Conservation (phyloP, 202 grass and related monocot genomes). For the Zizania palustris region DNA sequence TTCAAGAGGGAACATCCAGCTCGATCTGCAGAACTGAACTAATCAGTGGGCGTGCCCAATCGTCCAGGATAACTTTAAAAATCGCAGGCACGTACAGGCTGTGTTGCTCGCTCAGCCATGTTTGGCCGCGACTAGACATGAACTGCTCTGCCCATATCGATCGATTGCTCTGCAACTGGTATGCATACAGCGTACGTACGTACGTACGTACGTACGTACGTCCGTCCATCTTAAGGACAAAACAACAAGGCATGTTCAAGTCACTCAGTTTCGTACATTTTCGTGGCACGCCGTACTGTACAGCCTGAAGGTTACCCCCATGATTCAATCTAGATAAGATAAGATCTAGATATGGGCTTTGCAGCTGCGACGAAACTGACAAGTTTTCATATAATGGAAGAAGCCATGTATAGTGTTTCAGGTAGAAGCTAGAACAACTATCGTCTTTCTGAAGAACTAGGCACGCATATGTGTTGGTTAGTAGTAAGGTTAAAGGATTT, state of each 20-base stretch:
- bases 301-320: slow-evolving; percentile 20
- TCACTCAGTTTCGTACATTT: slow-evolving; percentile 7
- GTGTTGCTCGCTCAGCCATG: slow-evolving; percentile 34
- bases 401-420: slow-evolving; percentile 21
- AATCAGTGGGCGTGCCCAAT: slow-evolving; percentile 14
- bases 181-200: no score
- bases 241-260: not conserved
- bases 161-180: not conserved
- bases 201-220: no score
- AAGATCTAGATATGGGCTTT: not conserved
- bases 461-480: not conserved
- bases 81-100: slow-evolving; percentile 2
- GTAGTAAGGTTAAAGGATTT: no score
- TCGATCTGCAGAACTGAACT: not conserved
- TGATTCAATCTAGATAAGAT: slow-evolving; percentile 14
- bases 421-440: slow-evolving; percentile 19
- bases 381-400: no score
- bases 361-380: slow-evolving; percentile 42
- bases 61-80: not conserved
- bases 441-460: not conserved
- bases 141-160: slow-evolving; percentile 31
- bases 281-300: slow-evolving; percentile 34
- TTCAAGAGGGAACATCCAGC: slow-evolving; percentile 31
- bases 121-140: slow-evolving; percentile 24
- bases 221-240: not conserved